These are phyloP conservation scores for Vanrija sp. DNA, from an alignment of 1,284 basidiomycete species.

Conservation along the genomic window DNA sequence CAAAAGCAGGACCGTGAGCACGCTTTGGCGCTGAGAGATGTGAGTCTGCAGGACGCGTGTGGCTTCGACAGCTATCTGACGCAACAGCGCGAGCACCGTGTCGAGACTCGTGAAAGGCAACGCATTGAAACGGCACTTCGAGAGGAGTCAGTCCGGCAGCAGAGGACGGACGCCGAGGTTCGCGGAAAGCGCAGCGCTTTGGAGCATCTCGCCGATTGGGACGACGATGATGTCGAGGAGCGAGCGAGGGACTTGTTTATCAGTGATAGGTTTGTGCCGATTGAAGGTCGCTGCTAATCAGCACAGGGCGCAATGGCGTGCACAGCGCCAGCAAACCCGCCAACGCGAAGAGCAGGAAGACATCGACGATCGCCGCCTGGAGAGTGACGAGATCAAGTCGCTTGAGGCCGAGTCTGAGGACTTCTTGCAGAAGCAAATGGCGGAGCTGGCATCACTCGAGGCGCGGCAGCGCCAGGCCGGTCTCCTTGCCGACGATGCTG, in stretches of 20 bases:
- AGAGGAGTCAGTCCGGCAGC: slow-evolving; percentile 64
- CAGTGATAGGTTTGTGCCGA: slow-evolving; percentile 62
- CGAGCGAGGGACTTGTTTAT: slow-evolving; percentile 63
- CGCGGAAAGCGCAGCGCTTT: slow-evolving; percentile 67
- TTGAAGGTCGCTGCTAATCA: not conserved
- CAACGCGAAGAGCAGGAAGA: slow-evolving; percentile 72
- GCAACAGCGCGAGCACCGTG: slow-evolving; percentile 55
- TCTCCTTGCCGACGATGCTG: slow-evolving; percentile 81
- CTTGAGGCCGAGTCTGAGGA: slow-evolving; percentile 78
- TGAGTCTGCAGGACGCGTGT: too few relatives aligned
- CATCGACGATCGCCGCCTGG: slow-evolving; percentile 70
- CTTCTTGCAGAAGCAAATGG: slow-evolving; percentile 83
- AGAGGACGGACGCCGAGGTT: slow-evolving; percentile 68
- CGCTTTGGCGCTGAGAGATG: slow-evolving; percentile 76
- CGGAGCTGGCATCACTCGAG: slow-evolving; percentile 79
- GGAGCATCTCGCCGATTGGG: slow-evolving; percentile 71
- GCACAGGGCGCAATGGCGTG: slow-evolving; percentile 67
- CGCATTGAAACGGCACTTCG: slow-evolving; percentile 71
- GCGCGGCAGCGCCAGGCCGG: slow-evolving; percentile 82
- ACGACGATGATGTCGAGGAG: slow-evolving; percentile 81
- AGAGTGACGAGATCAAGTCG: slow-evolving; percentile 77
- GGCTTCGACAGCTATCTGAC: not conserved
- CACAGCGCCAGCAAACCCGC: slow-evolving; percentile 62
- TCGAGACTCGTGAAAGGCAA: slow-evolving; percentile 71
- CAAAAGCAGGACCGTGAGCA: slow-evolving; percentile 69